Evolutionary conservation across 306 rosid species (phyloP).

Genomic region (Dalbergia cultrata): DNA sequence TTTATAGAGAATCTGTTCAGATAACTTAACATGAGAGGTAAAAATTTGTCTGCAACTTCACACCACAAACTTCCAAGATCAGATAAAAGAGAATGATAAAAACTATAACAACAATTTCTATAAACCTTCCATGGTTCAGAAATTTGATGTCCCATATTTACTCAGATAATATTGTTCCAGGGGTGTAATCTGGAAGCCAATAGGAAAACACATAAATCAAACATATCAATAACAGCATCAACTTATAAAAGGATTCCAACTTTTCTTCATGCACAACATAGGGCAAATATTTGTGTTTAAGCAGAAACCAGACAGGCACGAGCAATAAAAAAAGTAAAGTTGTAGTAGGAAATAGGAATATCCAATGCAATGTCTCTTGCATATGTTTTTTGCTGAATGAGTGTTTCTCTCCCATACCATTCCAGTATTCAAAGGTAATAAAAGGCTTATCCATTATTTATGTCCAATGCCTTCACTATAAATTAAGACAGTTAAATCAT

Average conservation of each 20-base stretch:
- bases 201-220: constrained; percentile 19
- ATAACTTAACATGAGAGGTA: constrained; percentile 20
- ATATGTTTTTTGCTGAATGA: neutral
- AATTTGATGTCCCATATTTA: neutral
- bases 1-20: constrained; percentile 22
- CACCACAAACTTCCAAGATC: constrained; percentile 21
- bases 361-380: neutral
- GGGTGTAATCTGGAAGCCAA: constrained; percentile 7
- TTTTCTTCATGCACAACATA: neutral
- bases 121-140: constrained; percentile 25
- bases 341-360: neutral
- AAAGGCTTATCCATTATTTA: neutral
- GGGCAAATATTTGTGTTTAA: neutral
- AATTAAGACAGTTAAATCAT: neutral
- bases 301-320: constrained; percentile 10
- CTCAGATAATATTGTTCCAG: constrained; percentile 7
- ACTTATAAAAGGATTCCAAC: constrained; percentile 24
- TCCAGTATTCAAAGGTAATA: neutral
- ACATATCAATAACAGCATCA: constrained; percentile 13
- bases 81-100: constrained; percentile 27
- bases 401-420: constrained; percentile 12
- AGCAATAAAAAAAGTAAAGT: constrained; percentile 15
- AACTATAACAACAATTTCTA: constrained; percentile 31
- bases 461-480: neutral
- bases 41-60: neutral